These are phyloP conservation scores for Closterium sp. DNA, from an alignment of 139 green algal species.

Conservation along the genomic window DNA sequence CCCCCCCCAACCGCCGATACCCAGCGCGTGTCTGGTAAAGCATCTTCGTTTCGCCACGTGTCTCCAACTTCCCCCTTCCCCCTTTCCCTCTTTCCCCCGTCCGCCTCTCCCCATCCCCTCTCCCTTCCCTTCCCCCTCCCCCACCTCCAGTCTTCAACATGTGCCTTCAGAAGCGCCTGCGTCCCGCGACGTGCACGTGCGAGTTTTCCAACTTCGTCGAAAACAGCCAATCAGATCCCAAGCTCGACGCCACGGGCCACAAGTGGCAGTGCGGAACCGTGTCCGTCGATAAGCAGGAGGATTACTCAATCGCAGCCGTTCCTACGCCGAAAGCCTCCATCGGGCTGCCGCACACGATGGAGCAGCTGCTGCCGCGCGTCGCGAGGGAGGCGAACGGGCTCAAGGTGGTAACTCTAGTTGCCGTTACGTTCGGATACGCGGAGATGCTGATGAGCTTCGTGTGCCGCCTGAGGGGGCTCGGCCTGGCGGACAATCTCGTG, in stretches of 20 bases:
- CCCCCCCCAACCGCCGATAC: too few relatives aligned
- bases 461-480: constrained; percentile 18
- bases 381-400: background rate
- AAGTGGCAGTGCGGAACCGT: constrained; percentile 3
- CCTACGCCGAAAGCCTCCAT: background rate
- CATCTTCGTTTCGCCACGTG: too few relatives aligned
- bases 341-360: constrained; percentile 8
- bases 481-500: constrained; percentile 25
- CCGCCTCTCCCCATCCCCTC: background rate
- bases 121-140: background rate
- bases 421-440: constrained; percentile 19
- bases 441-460: constrained; percentile 50
- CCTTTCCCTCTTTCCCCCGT: background rate
- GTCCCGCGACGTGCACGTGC: constrained; percentile 7
- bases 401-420: constrained; percentile 35
- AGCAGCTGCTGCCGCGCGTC: constrained; percentile 16
- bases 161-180: constrained; percentile 23
- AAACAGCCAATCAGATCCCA: background rate
- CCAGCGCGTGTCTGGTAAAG: too few relatives aligned
- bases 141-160: constrained; percentile 28
- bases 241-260: background rate
- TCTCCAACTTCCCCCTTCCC: background rate
- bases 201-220: constrained; percentile 2
- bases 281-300: background rate
- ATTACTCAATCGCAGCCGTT: background rate